phyloP scores from a whole-genome alignment of 352 stramenopile genomes.

The Pythium insidiosum region DNA sequence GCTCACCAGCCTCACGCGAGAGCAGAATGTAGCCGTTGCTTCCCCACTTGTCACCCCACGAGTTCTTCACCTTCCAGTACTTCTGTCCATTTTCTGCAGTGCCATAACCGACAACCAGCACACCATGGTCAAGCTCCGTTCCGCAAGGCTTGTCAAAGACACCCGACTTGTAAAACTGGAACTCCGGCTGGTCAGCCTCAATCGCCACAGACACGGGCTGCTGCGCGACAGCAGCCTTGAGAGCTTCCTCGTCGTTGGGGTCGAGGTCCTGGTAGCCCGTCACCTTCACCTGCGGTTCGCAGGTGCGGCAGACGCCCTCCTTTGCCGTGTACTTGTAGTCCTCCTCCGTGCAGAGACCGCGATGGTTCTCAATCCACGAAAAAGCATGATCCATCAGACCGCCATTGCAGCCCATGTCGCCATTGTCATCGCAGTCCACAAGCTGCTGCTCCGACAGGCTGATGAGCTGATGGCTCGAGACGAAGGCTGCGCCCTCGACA shows the following conservation, averaged over 20 bases:
- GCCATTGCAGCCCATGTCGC: constrained; percentile 95
- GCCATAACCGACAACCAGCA: constrained; percentile 95
- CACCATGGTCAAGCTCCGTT: constrained; percentile 94
- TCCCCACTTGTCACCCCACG: constrained; percentile 92
- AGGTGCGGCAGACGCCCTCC: constrained; percentile 70
- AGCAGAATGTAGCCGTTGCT: constrained; percentile 92
- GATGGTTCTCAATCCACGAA: constrained; percentile 89
- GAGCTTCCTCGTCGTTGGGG: constrained; percentile 67
- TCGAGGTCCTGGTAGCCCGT: constrained; percentile 86
- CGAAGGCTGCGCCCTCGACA: constrained; percentile 95
- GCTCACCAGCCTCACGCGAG: constrained; percentile 49
- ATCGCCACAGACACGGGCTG: constrained; percentile 94
- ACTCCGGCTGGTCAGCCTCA: constrained; percentile 89
- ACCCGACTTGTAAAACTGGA: constrained; percentile 96
- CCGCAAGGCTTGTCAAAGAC: constrained; percentile 85
- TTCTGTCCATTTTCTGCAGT: constrained; percentile 71
- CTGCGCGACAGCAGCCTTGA: constrained; percentile 87
- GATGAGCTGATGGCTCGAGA: constrained; percentile 87
- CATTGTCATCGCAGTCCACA: constrained; percentile 94
- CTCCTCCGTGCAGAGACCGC: constrained; percentile 90
- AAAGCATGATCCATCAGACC: constrained; percentile 98
- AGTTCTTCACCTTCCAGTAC: constrained; percentile 98
- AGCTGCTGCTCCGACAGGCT: constrained; percentile 97
- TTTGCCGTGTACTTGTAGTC: constrained; percentile 94
- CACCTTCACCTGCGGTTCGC: constrained; percentile 81